These are phyloP conservation scores for Melanomma pulvis-pyrius DNA, from an alignment of 495 filamentous ascomycete genomes.

Conservation along the genomic window DNA sequence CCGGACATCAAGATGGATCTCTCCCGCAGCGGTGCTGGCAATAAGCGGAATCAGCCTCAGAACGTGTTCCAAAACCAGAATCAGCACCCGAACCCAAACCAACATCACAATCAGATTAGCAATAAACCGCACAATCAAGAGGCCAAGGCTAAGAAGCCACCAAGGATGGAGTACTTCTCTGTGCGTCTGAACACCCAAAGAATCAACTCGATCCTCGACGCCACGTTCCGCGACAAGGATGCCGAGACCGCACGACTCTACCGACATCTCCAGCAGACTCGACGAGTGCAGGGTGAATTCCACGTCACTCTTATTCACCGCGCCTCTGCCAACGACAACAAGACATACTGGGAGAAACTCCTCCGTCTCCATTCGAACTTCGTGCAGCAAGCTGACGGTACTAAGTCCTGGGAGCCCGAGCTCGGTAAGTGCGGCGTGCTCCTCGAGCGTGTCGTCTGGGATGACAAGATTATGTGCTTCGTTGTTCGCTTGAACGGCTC, in stretches of 20 bases:
- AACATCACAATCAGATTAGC: background rate
- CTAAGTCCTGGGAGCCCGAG: conserved; percentile 42
- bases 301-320: conserved; percentile 94
- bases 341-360: conserved; percentile 74
- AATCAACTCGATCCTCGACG: conserved; percentile 65
- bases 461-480: conserved; percentile 83
- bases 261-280: conserved; percentile 68
- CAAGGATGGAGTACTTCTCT: conserved; percentile 81
- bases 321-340: conserved; percentile 57
- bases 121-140: background rate
- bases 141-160: conserved; percentile 40
- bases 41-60: conserved; percentile 46
- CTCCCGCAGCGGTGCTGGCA: conserved; percentile 48
- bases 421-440: conserved; percentile 59
- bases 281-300: conserved; percentile 81
- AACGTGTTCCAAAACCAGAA: conserved; percentile 21
- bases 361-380: conserved; percentile 36
- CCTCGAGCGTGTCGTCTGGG: conserved; percentile 74
- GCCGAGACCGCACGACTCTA: conserved; percentile 65
- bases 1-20: conserved; percentile 76
- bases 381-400: conserved; percentile 12
- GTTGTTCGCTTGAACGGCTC: conserved; percentile 65
- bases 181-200: conserved; percentile 63
- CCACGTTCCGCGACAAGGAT: conserved; percentile 60
- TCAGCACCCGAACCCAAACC: conserved; percentile 8